Conservation (phyloP, 1,284 basidiomycete species). For the Heimioporus retisporus region DNA sequence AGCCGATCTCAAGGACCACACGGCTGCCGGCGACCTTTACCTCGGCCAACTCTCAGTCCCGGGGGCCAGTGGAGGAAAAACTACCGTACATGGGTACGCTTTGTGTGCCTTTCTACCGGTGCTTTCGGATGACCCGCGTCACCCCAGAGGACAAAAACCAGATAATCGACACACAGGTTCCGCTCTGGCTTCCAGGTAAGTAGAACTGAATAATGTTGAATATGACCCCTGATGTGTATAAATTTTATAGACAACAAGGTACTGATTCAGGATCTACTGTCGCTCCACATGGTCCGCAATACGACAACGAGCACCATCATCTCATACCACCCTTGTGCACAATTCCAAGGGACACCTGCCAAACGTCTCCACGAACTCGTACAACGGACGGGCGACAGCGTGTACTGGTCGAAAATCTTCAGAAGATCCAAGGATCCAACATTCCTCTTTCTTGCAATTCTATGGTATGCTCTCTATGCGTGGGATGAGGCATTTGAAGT, state of each 20-base stretch:
- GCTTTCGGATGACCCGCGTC: neutral
- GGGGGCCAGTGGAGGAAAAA: neutral
- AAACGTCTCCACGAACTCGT: constrained; percentile 44
- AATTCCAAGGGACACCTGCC: constrained; percentile 44
- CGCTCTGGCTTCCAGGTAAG: constrained; percentile 48
- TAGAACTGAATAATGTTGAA: neutral
- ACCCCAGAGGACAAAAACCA: constrained; percentile 36
- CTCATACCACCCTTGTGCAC: constrained; percentile 46
- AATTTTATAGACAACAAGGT: constrained; percentile 31
- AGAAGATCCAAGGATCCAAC: constrained; percentile 58
- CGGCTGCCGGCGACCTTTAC: neutral
- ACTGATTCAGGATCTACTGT: constrained; percentile 45
- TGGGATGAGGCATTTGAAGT: constrained; percentile 67
- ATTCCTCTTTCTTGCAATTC: constrained; percentile 60
- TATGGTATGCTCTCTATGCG: constrained; percentile 68
- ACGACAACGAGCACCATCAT: constrained; percentile 52
- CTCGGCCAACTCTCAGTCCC: neutral
- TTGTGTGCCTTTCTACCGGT: too few species aligned
- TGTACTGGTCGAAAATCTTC: constrained; percentile 67
- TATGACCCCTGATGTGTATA: neutral
- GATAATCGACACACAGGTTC: constrained; percentile 60
- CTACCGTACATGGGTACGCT: constrained; percentile 26
- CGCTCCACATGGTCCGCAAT: constrained; percentile 54
- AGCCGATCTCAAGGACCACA: constrained; percentile 22
- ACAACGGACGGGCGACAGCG: constrained; percentile 46